Conservation (phyloP, 2,329 filamentous ascomycete genomes). For the Aspergillus sp. region DNA sequence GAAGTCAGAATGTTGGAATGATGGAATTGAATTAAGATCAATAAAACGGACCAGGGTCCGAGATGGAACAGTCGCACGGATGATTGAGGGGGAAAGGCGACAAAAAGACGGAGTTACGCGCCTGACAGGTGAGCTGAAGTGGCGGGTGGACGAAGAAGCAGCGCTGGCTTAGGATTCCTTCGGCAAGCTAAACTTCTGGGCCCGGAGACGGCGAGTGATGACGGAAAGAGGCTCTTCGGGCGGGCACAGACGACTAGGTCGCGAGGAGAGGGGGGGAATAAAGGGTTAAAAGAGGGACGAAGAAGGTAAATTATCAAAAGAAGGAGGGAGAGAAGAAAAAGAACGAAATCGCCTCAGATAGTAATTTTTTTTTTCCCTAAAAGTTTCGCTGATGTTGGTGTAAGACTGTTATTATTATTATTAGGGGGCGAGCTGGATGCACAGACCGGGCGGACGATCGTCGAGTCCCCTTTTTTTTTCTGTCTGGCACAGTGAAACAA, state of each 20-base stretch:
- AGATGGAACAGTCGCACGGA: too few relatives aligned
- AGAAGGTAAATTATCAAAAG: not conserved
- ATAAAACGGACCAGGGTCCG: too few relatives aligned
- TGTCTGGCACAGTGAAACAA: not conserved
- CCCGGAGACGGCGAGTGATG: not conserved
- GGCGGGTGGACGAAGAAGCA: not conserved
- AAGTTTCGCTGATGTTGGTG: not conserved
- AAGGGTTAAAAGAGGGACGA: constrained; percentile 1
- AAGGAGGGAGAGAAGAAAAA: constrained; percentile 1
- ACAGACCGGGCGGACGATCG: constrained; percentile 13
- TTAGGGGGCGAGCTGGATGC: constrained; percentile 9
- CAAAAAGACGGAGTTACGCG: too few relatives aligned
- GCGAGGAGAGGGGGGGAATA: not conserved
- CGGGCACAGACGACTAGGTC: constrained; percentile 1
- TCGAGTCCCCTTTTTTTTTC: constrained; percentile 12
- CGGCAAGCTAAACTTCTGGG: not conserved
- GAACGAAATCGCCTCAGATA: not conserved
- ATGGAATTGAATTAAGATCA: too few relatives aligned
- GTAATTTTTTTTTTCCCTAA: not conserved
- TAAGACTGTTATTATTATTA: constrained; percentile 1
- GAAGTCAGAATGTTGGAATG: too few relatives aligned
- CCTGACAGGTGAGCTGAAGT: too few relatives aligned
- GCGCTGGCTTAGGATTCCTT: not conserved
- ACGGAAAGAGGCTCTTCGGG: not conserved
- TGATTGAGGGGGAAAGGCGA: too few relatives aligned